Conservation (phyloP, 306 rosid genomes). For the Inga laurina region DNA sequence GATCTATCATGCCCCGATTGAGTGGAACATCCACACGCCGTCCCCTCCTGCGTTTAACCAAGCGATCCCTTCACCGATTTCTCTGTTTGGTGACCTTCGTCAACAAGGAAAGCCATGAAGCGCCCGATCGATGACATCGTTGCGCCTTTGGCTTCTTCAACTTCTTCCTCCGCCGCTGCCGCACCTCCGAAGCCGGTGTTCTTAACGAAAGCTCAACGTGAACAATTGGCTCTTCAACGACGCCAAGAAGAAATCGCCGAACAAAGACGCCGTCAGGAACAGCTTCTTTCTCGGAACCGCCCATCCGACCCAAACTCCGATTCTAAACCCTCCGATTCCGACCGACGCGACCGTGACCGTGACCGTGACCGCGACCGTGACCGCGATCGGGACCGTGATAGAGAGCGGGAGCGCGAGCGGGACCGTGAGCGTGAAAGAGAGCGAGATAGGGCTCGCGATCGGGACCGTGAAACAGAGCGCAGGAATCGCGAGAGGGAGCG, state of each 20-base stretch:
- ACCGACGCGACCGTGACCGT: background rate
- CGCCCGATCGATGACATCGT: background rate
- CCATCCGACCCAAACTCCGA: background rate
- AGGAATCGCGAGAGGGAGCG: background rate
- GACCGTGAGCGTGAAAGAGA: background rate
- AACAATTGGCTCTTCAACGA: background rate
- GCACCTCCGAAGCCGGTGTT: background rate
- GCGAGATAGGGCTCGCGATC: background rate
- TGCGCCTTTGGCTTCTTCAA: background rate
- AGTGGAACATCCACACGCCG: background rate
- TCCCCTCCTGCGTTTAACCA: slow-evolving; percentile 4
- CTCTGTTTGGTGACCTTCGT: background rate
- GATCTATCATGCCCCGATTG: background rate
- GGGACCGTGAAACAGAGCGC: background rate
- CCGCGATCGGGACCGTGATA: background rate
- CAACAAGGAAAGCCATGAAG: background rate
- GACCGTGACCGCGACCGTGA: background rate
- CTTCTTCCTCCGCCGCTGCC: background rate
- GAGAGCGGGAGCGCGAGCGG: background rate
- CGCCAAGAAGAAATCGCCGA: background rate
- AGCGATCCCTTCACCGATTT: background rate
- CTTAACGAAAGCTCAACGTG: background rate
- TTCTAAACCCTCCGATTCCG: background rate
- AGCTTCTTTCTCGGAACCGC: background rate
- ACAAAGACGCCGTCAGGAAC: background rate